These are phyloP conservation scores for Amoeboaphelidium occidentale DNA, from an alignment of 371 early-diverging fungal species.

Conservation along the genomic window DNA sequence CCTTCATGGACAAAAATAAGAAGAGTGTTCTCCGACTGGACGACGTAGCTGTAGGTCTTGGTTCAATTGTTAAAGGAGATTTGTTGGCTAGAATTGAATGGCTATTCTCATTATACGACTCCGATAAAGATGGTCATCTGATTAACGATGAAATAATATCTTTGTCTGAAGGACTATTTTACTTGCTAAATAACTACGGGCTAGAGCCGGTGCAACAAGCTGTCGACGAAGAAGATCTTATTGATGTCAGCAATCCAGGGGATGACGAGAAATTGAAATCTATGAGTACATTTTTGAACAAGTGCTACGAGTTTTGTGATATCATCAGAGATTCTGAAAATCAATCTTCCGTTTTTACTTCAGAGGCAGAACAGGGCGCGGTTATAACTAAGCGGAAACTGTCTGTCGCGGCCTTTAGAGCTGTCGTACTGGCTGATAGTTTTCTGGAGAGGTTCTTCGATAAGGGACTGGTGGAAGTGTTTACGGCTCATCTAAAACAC, in stretches of 20 bases:
- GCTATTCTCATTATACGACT: conserved; percentile 63
- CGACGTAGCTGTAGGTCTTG: conserved; percentile 53
- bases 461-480: neutral
- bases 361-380: neutral
- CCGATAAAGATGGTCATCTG: conserved; percentile 37
- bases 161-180: conserved; percentile 63
- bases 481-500: neutral
- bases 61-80: conserved; percentile 47
- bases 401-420: neutral
- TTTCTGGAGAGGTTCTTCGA: neutral
- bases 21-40: conserved; percentile 37
- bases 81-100: conserved; percentile 46
- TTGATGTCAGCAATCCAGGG: no score
- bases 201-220: no score
- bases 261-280: neutral
- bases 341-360: neutral
- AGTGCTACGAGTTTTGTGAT: neutral
- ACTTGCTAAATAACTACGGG: neutral
- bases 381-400: neutral
- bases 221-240: no score
- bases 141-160: conserved; percentile 60
- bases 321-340: neutral
- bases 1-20: conserved; percentile 23
- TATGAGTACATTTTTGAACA: neutral
- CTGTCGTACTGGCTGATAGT: neutral